A percentile compares a stretch with the other conserved stretches of the same genome.
These are phyloP conservation scores for Pseudogymnoascus sp. DNA, from an alignment of 2,329 filamentous ascomycete genomes.

Conservation along the genomic window DNA sequence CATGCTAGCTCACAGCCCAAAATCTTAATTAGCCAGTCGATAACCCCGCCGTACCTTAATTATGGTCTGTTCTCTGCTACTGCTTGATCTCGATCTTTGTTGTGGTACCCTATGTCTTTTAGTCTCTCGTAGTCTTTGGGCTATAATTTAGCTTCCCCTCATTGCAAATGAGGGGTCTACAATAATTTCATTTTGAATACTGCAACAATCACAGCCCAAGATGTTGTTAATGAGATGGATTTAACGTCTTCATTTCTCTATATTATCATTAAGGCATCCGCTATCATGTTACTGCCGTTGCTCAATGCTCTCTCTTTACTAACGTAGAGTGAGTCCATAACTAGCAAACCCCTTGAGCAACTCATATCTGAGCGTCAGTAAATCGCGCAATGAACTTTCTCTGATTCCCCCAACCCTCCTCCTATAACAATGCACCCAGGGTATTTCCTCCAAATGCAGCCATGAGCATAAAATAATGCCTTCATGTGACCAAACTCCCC, in stretches of 20 bases:
- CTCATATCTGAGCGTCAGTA: neutral
- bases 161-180: neutral
- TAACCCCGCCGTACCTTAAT: neutral
- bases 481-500: neutral
- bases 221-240: neutral
- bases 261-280: neutral
- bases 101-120: neutral
- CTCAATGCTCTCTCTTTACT: neutral
- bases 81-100: neutral
- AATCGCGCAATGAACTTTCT: neutral
- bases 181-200: neutral
- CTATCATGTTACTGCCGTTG: neutral
- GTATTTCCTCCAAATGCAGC: slow-evolving; percentile 9
- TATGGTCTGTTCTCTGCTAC: neutral
- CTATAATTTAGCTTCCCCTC: neutral
- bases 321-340: neutral
- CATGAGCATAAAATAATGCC: neutral
- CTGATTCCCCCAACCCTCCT: neutral
- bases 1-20: neutral
- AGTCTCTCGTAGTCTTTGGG: neutral
- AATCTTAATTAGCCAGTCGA: neutral
- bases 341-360: neutral
- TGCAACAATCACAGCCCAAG: neutral
- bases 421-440: neutral
- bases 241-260: neutral